Percentiles rank a stretch among this genome's conserved stretches.
These are phyloP conservation scores for Pyricularia sp. DNA, from an alignment of 2,329 filamentous ascomycete genomes.

Conservation along the genomic window DNA sequence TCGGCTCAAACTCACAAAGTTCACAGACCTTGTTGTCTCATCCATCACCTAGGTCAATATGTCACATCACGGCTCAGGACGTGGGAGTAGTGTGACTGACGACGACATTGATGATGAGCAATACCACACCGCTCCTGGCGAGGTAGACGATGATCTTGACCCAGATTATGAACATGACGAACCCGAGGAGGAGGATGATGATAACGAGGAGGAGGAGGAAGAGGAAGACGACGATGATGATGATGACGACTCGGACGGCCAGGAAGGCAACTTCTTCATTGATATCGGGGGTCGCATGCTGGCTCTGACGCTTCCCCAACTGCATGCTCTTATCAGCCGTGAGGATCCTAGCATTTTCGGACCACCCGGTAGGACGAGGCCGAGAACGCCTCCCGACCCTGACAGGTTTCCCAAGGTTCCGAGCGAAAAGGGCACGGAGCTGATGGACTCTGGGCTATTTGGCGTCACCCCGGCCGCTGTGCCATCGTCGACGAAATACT, in stretches of 20 bases:
- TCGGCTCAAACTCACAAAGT: background rate
- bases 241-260: conserved; percentile 7
- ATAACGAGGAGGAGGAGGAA: conserved; percentile 11
- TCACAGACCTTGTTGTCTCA: background rate
- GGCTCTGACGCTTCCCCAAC: conserved; percentile 13
- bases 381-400: conserved; percentile 33
- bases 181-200: conserved; percentile 13
- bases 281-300: conserved; percentile 7
- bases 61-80: background rate
- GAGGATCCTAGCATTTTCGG: conserved; percentile 5
- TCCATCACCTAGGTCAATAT: background rate
- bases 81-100: background rate
- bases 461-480: conserved; percentile 53
- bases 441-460: conserved; percentile 80
- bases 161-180: background rate
- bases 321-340: conserved; percentile 12
- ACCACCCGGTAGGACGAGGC: conserved; percentile 33
- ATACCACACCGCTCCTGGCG: conserved; percentile 1
- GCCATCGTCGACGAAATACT: conserved; percentile 12
- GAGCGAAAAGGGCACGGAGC: conserved; percentile 61
- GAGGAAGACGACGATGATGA: conserved; percentile 10
- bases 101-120: background rate
- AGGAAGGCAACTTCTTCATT: conserved; percentile 11
- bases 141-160: background rate
- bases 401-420: conserved; percentile 74